Percentiles rank a stretch among this genome's conserved stretches.
phyloP scores from a whole-genome alignment of 2,329 filamentous ascomycete genomes.

The Paecilomyces sp. region DNA sequence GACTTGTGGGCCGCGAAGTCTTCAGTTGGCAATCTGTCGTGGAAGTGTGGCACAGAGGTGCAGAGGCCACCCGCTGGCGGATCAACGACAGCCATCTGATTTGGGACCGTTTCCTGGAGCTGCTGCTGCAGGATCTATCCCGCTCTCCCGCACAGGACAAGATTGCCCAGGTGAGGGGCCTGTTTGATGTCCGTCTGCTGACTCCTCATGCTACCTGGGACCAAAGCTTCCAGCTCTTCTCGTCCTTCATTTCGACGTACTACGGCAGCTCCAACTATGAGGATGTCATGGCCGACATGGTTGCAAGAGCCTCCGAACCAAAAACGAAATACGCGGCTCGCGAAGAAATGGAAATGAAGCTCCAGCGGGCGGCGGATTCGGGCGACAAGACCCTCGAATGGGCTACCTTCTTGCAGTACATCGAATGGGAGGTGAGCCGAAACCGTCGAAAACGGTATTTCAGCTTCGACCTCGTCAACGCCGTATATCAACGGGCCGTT shows the following conservation, averaged over 20 bases:
- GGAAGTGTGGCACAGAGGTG: slow-evolving; percentile 50
- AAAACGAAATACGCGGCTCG: slow-evolving; percentile 49
- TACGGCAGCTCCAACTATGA: slow-evolving; percentile 47
- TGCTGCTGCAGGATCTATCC: slow-evolving; percentile 47
- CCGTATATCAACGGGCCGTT: slow-evolving; percentile 72
- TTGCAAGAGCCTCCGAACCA: slow-evolving; percentile 43
- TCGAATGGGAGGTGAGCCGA: slow-evolving; percentile 74
- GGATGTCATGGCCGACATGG: slow-evolving; percentile 50
- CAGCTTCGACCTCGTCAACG: slow-evolving; percentile 49
- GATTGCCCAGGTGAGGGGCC: slow-evolving; percentile 39
- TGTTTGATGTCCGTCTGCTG: slow-evolving; percentile 50
- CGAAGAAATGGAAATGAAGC: slow-evolving; percentile 47
- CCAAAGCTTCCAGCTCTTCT: slow-evolving; percentile 52
- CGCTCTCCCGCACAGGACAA: slow-evolving; percentile 42
- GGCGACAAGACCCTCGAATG: slow-evolving; percentile 49
- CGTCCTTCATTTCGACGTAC: slow-evolving; percentile 52
- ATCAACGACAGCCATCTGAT: slow-evolving; percentile 55
- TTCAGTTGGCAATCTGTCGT: slow-evolving; percentile 52
- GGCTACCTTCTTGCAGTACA: slow-evolving; percentile 56
- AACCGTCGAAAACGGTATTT: slow-evolving; percentile 49
- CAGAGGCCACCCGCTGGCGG: slow-evolving; percentile 52
- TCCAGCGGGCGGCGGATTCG: slow-evolving; percentile 46
- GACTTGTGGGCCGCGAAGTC: slow-evolving; percentile 49
- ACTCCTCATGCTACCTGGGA: slow-evolving; percentile 55
- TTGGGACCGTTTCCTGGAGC: slow-evolving; percentile 55